A percentile compares a stretch with the other conserved stretches of the same genome.
Conservation (phyloP, 345 rosid genomes). For the Hibiscus syriacus region DNA sequence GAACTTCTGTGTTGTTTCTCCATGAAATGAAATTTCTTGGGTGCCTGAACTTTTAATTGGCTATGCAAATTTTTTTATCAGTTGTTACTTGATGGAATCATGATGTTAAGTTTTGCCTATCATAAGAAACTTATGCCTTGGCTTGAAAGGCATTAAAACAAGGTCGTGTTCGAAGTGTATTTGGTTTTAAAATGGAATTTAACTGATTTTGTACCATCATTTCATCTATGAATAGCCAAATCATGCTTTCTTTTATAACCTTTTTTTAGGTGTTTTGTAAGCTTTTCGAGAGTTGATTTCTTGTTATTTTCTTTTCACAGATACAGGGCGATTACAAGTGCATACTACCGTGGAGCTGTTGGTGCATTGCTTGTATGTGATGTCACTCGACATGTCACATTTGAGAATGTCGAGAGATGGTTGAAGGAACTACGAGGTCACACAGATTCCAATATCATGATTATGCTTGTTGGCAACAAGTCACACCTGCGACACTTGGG, state of each 20-base stretch:
- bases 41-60: too few species aligned
- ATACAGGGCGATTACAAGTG: conserved; percentile 87
- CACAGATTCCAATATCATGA: too few species aligned
- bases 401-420: too few species aligned
- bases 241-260: background rate
- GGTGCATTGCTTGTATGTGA: conserved; percentile 85
- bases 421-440: too few species aligned
- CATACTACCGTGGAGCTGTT: conserved; percentile 85
- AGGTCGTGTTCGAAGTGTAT: too few species aligned
- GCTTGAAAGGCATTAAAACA: too few species aligned
- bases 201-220: background rate
- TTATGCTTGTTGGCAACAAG: conserved; percentile 89
- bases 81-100: too few species aligned
- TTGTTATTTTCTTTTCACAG: conserved; percentile 24
- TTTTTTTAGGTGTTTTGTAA: background rate
- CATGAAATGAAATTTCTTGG: background rate
- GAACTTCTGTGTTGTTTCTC: too few species aligned
- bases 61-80: too few species aligned
- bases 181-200: background rate
- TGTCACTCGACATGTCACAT: too few species aligned
- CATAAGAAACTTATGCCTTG: too few species aligned
- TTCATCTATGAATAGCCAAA: background rate
- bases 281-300: background rate
- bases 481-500: conserved; percentile 73
- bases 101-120: too few species aligned